Conservation (phyloP, 2,329 filamentous ascomycete genomes). For the Trichophyton schoenleinii region DNA sequence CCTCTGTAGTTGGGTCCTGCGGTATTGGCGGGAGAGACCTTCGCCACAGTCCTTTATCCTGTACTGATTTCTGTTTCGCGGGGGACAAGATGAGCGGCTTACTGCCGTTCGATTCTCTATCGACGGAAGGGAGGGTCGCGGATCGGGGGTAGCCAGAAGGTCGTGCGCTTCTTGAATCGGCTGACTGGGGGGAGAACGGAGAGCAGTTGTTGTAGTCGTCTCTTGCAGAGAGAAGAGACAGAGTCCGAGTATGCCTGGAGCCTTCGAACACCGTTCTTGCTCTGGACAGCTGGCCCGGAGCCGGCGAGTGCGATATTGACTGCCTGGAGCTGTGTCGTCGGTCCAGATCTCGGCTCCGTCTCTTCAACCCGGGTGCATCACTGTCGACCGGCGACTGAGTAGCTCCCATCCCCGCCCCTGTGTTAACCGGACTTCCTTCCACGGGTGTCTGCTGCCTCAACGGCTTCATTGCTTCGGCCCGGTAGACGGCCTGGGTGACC, state of each 20-base stretch:
- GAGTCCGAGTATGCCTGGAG: slow-evolving; percentile 48
- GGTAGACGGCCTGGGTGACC: slow-evolving; percentile 50
- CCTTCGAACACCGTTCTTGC: slow-evolving; percentile 55
- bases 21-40: slow-evolving; percentile 34
- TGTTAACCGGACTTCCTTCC: not conserved
- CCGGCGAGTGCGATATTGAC: slow-evolving; percentile 30
- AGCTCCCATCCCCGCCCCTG: not conserved
- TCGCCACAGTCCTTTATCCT: slow-evolving; percentile 20
- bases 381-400: not conserved
- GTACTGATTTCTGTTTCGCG: slow-evolving; percentile 25
- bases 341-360: slow-evolving; percentile 51
- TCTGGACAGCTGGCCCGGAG: slow-evolving; percentile 24
- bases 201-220: slow-evolving; percentile 16
- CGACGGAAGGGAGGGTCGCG: slow-evolving; percentile 31
- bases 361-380: slow-evolving; percentile 18
- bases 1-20: slow-evolving; percentile 28
- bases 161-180: slow-evolving; percentile 12
- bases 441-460: slow-evolving; percentile 34
- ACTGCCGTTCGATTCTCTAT: slow-evolving; percentile 19
- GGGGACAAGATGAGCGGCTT: slow-evolving; percentile 17
- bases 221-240: slow-evolving; percentile 59
- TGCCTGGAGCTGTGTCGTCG: slow-evolving; percentile 56
- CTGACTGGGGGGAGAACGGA: slow-evolving; percentile 10
- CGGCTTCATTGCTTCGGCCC: slow-evolving; percentile 47
- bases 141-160: slow-evolving; percentile 28